phyloP scores from a whole-genome alignment of 2,329 filamentous ascomycete genomes.

The Neopestalotiopsis clavispora region DNA sequence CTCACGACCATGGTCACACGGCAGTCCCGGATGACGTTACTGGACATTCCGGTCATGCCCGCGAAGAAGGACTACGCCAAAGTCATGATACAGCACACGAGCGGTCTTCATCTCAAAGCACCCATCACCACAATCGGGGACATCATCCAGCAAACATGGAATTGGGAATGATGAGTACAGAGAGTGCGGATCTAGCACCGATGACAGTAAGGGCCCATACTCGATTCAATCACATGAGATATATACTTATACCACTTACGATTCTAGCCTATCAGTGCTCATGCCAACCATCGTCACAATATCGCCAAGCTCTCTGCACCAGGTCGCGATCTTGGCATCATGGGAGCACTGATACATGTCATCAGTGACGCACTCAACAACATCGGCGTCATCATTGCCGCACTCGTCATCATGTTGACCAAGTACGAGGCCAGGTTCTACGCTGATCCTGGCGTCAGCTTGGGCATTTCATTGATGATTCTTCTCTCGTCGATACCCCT shows the following conservation, averaged over 20 bases:
- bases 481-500: conserved; percentile 67
- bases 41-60: background rate
- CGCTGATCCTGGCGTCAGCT: conserved; percentile 71
- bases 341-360: conserved; percentile 74
- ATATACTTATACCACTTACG: background rate
- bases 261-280: conserved; percentile 38
- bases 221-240: background rate
- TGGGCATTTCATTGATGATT: conserved; percentile 77
- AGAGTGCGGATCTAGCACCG: conserved; percentile 29
- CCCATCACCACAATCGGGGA: background rate
- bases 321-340: conserved; percentile 69
- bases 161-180: conserved; percentile 26
- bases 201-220: conserved; percentile 26
- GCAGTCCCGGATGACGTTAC: too few species aligned
- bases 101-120: conserved; percentile 17
- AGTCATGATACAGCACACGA: conserved; percentile 30
- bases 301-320: conserved; percentile 35
- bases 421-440: conserved; percentile 66
- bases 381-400: conserved; percentile 73
- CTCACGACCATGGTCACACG: conserved; percentile 23
- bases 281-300: conserved; percentile 56
- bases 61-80: conserved; percentile 28
- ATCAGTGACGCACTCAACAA: conserved; percentile 78
- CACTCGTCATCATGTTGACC: conserved; percentile 71
- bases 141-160: conserved; percentile 29